phyloP scores from a whole-genome alignment of 768 basidiomycete species.

The Podaxis sp. region DNA sequence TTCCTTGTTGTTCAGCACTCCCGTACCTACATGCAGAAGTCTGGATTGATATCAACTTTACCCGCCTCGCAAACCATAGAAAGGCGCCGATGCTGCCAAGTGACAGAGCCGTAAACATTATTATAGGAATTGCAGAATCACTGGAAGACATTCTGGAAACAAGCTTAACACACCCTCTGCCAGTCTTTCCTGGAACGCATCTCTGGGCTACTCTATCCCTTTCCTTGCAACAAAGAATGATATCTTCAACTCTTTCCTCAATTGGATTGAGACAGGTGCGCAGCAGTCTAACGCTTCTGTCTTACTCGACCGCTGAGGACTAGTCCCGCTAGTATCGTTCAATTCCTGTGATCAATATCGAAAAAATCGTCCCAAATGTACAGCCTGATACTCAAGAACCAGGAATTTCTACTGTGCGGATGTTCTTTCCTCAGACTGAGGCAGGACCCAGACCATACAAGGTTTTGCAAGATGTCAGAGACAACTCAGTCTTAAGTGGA shows the following conservation, averaged over 20 bases:
- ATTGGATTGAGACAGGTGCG: not conserved
- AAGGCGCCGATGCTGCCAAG: no score
- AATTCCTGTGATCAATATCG: not conserved
- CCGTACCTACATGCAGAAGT: no score
- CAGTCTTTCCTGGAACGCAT: not conserved
- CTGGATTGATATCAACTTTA: no score
- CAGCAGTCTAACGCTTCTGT: not conserved
- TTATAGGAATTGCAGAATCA: not conserved
- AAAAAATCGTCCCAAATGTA: not conserved
- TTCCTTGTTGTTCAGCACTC: no score
- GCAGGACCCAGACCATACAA: not conserved
- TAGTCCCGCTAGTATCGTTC: not conserved
- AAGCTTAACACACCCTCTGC: not conserved
- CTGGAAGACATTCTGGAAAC: not conserved
- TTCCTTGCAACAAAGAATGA: not conserved
- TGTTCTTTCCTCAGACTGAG: not conserved
- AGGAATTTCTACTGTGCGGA: not conserved
- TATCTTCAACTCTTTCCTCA: not conserved
- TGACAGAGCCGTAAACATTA: not conserved
- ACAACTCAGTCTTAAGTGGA: slow-evolving; percentile 11
- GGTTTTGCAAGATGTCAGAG: slow-evolving; percentile 4
- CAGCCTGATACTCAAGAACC: not conserved
- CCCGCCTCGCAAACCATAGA: no score
- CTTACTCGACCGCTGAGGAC: not conserved
- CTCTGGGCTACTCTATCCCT: not conserved